Base-by-base conservation (phyloP, 352 stramenopile genomes). In the Phytophthora hibernalis region DNA sequence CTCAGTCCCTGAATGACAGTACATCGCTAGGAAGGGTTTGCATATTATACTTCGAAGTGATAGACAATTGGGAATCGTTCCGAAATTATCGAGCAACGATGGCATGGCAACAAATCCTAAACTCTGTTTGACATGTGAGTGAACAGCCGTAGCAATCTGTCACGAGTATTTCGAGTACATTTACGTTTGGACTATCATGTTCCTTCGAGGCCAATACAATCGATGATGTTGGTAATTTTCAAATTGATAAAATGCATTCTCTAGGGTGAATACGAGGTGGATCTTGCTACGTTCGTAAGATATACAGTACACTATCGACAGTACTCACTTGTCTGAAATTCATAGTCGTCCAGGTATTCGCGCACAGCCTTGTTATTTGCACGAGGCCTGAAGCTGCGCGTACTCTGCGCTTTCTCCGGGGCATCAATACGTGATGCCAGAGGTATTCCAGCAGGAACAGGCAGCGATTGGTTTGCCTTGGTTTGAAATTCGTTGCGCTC, bases 221-320 rank as follows among this genome's bases (percentile, higher is more conserved):
- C n/a, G n/a, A n/a, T n/a, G n/a, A n/a, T n/a, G n/a, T n/a, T 31
- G 26, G 26, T 9, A 3, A 31, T 31, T 31, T 7, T 5, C 26
- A 5, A 31, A 2, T 31, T 40, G 33, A 40, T 7, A 11, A 15
- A 40, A n/a, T 6, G 33, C 15, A 40, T 0, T 33, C 28, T 13
- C 6, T 33, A 33, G 8, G 28, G 6, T 7, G 28, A 33, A 33
- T 7, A 40, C 18, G 12, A 2, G 35, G 35, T 18, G 20, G 28
- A 48, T 48, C 42, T 48, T 21, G n/a, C 18, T 48, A 13, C 42
- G 18, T 26, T 48, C 42, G 42, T 48, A 24, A 21, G 9, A 48
- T 48, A 28, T 28, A 28, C 12, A 24, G 3, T 48, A 31, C 12
- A 24, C 9, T 48, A 31, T 7, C 26, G 26, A 7, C 26, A 44